Evolutionary conservation across 2,329 filamentous ascomycete species (phyloP).

Genomic region (Penicillium thymicola): DNA sequence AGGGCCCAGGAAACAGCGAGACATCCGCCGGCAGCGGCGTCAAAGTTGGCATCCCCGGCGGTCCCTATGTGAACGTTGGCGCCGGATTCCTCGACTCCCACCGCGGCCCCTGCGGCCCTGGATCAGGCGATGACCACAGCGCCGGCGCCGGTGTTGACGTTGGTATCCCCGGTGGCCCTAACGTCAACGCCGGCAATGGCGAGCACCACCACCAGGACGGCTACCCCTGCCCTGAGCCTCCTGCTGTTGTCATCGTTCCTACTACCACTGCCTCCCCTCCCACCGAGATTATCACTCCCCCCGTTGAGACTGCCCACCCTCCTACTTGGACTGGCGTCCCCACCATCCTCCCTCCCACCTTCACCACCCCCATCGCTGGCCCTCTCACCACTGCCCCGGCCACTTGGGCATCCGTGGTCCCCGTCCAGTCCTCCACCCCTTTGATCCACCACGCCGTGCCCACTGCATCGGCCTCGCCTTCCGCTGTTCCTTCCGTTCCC

Average conservation of each 20-base stretch:
- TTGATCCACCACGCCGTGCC: slow-evolving; percentile 16
- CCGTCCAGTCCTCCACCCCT: slow-evolving; percentile 15
- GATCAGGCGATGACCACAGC: slow-evolving; percentile 6
- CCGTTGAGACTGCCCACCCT: not conserved
- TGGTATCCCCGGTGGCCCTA: slow-evolving; percentile 18
- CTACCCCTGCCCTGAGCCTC: slow-evolving; percentile 18
- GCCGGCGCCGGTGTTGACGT: slow-evolving; percentile 16
- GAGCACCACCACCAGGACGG: slow-evolving; percentile 10
- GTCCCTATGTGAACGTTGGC: slow-evolving; percentile 23
- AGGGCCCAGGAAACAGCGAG: slow-evolving; percentile 15
- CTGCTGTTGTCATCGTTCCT: not conserved
- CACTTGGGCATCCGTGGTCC: slow-evolving; percentile 4
- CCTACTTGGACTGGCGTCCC: not conserved
- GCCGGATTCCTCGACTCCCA: slow-evolving; percentile 17
- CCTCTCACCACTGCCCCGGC: slow-evolving; percentile 17
- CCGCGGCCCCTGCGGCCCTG: slow-evolving; percentile 19
- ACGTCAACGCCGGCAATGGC: slow-evolving; percentile 11
- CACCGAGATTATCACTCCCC: not conserved
- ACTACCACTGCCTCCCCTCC: not conserved
- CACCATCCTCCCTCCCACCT: slow-evolving; percentile 15
- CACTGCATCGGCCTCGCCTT: slow-evolving; percentile 6
- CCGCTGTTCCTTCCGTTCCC: not conserved
- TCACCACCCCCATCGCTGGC: slow-evolving; percentile 19
- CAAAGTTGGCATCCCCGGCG: slow-evolving; percentile 25
- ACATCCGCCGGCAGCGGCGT: slow-evolving; percentile 18